These are phyloP conservation scores for Cinchona pubescens DNA, from an alignment of 257 asterid genomes.

Conservation along the genomic window DNA sequence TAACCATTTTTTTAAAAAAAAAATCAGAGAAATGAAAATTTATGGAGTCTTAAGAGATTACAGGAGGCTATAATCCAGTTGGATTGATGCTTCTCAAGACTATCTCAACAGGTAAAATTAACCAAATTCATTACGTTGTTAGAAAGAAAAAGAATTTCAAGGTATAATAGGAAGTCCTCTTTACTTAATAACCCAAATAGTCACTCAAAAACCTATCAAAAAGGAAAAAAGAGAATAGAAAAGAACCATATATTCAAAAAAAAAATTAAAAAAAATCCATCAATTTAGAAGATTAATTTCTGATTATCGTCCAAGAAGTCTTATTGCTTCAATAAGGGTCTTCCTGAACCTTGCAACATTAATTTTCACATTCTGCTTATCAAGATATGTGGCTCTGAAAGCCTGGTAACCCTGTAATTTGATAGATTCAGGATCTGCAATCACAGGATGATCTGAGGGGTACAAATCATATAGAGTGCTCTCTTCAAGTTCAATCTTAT, in stretches of 20 bases:
- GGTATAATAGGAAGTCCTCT: background rate
- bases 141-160: background rate
- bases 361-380: slow-evolving; percentile 45
- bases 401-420: slow-evolving; percentile 32
- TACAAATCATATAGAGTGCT: slow-evolving; percentile 44
- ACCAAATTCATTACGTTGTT: background rate
- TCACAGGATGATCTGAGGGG: slow-evolving; percentile 35
- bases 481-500: slow-evolving; percentile 52
- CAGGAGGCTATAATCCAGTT: background rate
- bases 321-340: slow-evolving; percentile 43
- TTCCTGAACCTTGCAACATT: slow-evolving; percentile 46
- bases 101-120: too few species aligned
- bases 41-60: background rate
- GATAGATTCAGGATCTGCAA: slow-evolving; percentile 36
- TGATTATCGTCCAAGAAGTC: slow-evolving; percentile 12
- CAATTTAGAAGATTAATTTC: background rate
- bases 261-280: background rate
- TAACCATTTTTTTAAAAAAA: too few species aligned
- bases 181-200: background rate
- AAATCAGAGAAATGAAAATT: background rate
- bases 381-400: slow-evolving; percentile 36
- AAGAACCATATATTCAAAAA: too few species aligned
- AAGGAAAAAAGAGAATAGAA: too few species aligned
- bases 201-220: background rate
- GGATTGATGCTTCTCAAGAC: too few species aligned